These are phyloP conservation scores for Gastrolobium bilobum DNA, from an alignment of 306 rosid species.

Conservation along the genomic window DNA sequence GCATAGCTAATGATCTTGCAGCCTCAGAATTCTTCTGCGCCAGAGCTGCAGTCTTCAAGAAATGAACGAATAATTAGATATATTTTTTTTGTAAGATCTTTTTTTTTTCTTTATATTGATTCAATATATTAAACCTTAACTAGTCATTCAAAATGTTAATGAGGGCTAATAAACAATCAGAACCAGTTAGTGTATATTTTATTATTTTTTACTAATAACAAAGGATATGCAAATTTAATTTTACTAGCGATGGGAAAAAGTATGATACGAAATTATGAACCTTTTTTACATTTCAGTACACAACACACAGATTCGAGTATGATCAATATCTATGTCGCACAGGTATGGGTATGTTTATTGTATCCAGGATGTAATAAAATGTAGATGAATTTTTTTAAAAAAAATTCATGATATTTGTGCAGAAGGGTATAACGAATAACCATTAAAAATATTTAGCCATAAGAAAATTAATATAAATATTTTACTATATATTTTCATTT, in stretches of 20 bases:
- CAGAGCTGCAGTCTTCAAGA: conserved; percentile 82
- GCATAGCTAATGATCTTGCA: conserved; percentile 78
- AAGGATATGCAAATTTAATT: background rate
- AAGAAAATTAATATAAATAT: background rate
- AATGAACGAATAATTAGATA: conserved; percentile 50
- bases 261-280: background rate
- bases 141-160: conserved; percentile 36
- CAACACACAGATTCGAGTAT: background rate
- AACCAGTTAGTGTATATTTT: conserved; percentile 13
- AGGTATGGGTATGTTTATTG: background rate
- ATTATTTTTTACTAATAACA: background rate
- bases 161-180: conserved; percentile 8
- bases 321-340: background rate
- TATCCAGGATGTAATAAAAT: background rate
- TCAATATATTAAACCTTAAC: conserved; percentile 34
- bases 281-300: background rate
- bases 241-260: conserved; percentile 12
- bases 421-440: background rate
- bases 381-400: background rate
- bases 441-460: background rate
- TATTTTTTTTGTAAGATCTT: background rate
- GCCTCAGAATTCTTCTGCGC: conserved; percentile 89
- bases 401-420: background rate
- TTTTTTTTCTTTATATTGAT: background rate
- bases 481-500: background rate